Evolutionary conservation across 495 filamentous ascomycete genomes (phyloP).

Genomic region (Cladorrhinum samala): DNA sequence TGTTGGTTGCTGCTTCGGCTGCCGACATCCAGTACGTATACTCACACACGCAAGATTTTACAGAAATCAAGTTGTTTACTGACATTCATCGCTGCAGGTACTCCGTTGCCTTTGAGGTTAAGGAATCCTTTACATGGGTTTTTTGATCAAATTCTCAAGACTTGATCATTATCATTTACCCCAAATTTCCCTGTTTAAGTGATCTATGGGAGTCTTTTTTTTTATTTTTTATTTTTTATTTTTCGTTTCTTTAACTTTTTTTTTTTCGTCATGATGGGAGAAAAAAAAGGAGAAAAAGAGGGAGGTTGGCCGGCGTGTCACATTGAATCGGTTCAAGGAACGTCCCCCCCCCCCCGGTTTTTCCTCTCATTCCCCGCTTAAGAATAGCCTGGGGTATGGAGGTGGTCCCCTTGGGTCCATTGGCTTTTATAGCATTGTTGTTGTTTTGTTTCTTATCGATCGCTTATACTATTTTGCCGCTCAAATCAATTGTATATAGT

Average conservation of each 20-base stretch:
- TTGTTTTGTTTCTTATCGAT: no score
- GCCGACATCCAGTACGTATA: slow-evolving; percentile 39
- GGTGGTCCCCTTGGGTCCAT: no score
- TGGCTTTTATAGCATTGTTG: no score
- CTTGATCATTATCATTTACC: slow-evolving; percentile 11
- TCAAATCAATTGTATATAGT: no score
- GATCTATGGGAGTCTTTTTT: background rate
- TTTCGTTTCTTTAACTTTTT: background rate
- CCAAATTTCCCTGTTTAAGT: slow-evolving; percentile 15
- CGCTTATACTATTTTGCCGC: no score
- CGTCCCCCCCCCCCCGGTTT: no score
- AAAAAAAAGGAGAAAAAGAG: background rate
- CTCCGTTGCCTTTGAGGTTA: slow-evolving; percentile 46
- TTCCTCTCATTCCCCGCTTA: no score
- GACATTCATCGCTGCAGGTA: slow-evolving; percentile 29
- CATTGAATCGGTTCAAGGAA: background rate
- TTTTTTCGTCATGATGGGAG: background rate
- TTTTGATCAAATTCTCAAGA: slow-evolving; percentile 34
- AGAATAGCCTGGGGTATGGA: no score
- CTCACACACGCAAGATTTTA: background rate
- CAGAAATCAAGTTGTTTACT: no score
- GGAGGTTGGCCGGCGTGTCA: background rate
- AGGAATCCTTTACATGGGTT: slow-evolving; percentile 54
- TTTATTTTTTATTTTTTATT: background rate
- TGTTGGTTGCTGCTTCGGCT: slow-evolving; percentile 54